Evolutionary conservation across 169 alveolate genomes (phyloP), one percentile per base, ranked within the genome.

Genomic region (Cryptosporidium meleagridis): DNA sequence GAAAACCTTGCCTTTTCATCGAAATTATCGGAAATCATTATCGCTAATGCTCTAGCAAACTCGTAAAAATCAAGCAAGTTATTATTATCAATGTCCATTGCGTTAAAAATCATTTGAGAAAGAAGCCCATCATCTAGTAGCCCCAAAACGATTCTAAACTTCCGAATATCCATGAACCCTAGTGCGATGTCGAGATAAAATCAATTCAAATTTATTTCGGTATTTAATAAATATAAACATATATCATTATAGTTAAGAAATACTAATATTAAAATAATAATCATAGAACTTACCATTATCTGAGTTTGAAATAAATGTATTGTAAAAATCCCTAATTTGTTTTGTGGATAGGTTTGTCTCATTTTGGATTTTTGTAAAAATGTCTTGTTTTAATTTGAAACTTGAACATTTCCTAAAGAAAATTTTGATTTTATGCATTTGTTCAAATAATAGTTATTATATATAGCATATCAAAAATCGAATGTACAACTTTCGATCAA

Each of bases 21-120:
- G n/a, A 93, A 93, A 18, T 85, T 89, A 21, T 95, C 96, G 5
- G 91, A 87, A 16, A 94, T 86, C 97, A 95, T 95, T 23, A 87
- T 93, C 18, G 92, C 93, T n/a, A 95, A 86, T 10, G 96, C 92
- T 31, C 91, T 86, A 55, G 95, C 92, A 71, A 91, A 95, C 55
- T 95, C 97, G 51, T 89, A 91, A 61, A 94, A 92, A 59, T 94
- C 96, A 26, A 95, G 84, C 72, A 75, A 84, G 2, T 91, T 95
- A 84, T 95, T 95, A 18, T 85, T 91, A 75, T 95, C 85, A 37
- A 55, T 31, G 65, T 95, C 97, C 72, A 95, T 94, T 6, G 97
- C 97, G 52, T 84, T 89, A 70, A 95, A 95, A 69, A 95, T 93
- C 94, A 75, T 85, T 75, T 69, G 91, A 41, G 55, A 91, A 52